Evolutionary conservation across 495 filamentous ascomycete species (phyloP), one percentile per base, ranked within the genome.

Genomic region (Penicillium angulare): DNA sequence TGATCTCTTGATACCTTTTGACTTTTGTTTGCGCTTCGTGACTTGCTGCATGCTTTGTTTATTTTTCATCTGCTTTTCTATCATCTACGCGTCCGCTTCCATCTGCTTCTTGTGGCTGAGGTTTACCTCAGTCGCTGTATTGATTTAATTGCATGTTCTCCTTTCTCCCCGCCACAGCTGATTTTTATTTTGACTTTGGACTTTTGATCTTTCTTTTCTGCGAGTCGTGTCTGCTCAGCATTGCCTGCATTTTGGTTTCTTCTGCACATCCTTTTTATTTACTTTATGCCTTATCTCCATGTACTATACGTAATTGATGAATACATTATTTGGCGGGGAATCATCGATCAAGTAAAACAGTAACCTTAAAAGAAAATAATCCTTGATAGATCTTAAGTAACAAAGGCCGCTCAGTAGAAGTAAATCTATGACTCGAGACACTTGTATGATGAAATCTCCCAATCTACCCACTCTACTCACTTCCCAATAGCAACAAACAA

Each of bases 401-500:
- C n/a, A n/a, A n/a, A n/a, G n/a, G n/a, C n/a, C n/a, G n/a, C n/a
- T n/a, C n/a, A n/a, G n/a, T n/a, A n/a, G n/a, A n/a, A n/a, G n/a
- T n/a, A n/a, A n/a, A n/a, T n/a, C n/a, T n/a, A n/a, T n/a, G n/a
- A n/a, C n/a, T n/a, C n/a, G n/a, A n/a, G n/a, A n/a, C n/a, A n/a
- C n/a, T n/a, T n/a, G n/a, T n/a, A n/a, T n/a, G n/a, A n/a, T n/a
- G n/a, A n/a, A n/a, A n/a, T n/a, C n/a, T 36, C 33, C 33, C 9
- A 36, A 17, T 36, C 33, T 29, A 29, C 33, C 6, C 6, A n/a
- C 20, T 6, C 7, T n/a, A 12, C 13, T 50, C 81, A 96, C 70
- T 97, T 97, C 22, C 92, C 92, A 72, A 92, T 82, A 0, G 92
- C 95, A 70, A 95, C 79, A 75, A 92, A 97, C 67, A 97, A 71